Conservation (phyloP, 78 protist species). For the Planoprotostelium fungivorum region DNA sequence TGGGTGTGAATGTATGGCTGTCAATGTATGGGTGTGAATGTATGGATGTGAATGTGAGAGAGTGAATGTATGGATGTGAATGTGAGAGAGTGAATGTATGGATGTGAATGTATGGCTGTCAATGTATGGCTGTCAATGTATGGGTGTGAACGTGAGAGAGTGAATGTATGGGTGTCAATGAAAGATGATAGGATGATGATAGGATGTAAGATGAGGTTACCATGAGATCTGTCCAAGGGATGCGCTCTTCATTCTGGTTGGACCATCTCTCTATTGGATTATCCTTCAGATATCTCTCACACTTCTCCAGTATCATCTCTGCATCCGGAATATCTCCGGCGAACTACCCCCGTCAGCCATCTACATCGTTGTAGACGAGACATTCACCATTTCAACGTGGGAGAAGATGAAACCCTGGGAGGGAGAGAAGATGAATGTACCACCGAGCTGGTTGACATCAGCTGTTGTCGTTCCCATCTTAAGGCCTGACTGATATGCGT, state of each 20-base stretch:
- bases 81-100: no score
- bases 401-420: background rate
- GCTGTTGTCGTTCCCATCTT: background rate
- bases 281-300: background rate
- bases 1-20: no score
- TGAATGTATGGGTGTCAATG: no score
- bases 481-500: background rate
- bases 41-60: no score
- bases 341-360: background rate
- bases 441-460: background rate
- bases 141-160: no score
- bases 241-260: background rate
- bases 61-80: no score
- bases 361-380: background rate
- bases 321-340: background rate
- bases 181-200: background rate
- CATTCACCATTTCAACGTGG: background rate
- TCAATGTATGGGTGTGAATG: no score
- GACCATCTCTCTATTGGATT: background rate
- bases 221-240: background rate
- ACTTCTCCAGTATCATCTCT: background rate
- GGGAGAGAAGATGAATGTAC: background rate
- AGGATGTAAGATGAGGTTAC: background rate
- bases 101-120: no score
- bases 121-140: no score